These are phyloP conservation scores for Tetracladium setigerum DNA, from an alignment of 495 filamentous ascomycete species.

Conservation along the genomic window DNA sequence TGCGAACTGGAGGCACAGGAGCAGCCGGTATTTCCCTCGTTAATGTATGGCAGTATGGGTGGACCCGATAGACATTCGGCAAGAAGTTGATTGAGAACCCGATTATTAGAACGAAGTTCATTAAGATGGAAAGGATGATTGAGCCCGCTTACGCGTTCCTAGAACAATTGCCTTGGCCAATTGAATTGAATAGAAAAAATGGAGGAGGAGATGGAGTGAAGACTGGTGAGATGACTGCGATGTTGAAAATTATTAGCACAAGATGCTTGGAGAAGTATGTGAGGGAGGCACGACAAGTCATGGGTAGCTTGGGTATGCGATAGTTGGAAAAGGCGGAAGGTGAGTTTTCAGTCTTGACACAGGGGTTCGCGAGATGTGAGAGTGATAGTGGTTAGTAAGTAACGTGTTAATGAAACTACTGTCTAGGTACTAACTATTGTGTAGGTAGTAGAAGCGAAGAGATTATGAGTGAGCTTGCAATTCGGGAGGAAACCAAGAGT, in stretches of 20 bases:
- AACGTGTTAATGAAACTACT: no score
- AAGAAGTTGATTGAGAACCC: slow-evolving; percentile 37
- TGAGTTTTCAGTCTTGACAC: slow-evolving; percentile 22
- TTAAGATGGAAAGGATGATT: slow-evolving; percentile 40
- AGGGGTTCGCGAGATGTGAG: slow-evolving; percentile 32
- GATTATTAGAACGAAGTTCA: slow-evolving; percentile 40
- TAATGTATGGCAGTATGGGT: slow-evolving; percentile 40
- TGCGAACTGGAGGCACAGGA: slow-evolving; percentile 45
- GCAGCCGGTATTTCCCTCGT: slow-evolving; percentile 40
- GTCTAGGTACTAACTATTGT: no score
- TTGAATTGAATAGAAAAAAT: slow-evolving; percentile 27
- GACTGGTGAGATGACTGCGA: slow-evolving; percentile 37
- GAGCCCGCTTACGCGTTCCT: slow-evolving; percentile 41
- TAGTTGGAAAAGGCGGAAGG: slow-evolving; percentile 26
- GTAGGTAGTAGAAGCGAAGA: slow-evolving; percentile 20
- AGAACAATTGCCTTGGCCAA: slow-evolving; percentile 33
- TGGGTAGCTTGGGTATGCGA: slow-evolving; percentile 26
- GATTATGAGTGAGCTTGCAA: slow-evolving; percentile 28
- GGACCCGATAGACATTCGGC: slow-evolving; percentile 43
- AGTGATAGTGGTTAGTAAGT: slow-evolving; percentile 29
- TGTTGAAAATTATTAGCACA: slow-evolving; percentile 22
- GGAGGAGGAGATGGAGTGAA: slow-evolving; percentile 31
- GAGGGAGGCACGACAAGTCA: slow-evolving; percentile 23
- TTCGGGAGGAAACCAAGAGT: slow-evolving; percentile 22
- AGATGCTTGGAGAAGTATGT: slow-evolving; percentile 21